phyloP scores from a whole-genome alignment of 208 protist genomes.

The Porcisia hertigi region DNA sequence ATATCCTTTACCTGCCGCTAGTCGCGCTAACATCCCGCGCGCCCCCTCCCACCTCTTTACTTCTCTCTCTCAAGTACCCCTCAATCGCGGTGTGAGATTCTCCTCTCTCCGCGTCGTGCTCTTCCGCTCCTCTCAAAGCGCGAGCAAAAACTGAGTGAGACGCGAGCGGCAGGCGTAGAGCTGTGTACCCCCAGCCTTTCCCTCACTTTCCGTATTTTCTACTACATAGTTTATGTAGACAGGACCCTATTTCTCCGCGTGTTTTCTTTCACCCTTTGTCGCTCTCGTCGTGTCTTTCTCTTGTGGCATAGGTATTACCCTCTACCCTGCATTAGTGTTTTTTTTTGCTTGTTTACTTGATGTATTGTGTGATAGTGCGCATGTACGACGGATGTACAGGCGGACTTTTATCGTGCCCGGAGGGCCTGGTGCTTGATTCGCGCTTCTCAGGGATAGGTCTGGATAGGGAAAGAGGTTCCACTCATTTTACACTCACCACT shows the following conservation, averaged over 20 bases:
- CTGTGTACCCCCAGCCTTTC: background rate
- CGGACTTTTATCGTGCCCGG: background rate
- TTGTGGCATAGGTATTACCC: constrained; percentile 4
- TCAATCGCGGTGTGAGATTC: background rate
- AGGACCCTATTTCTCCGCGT: background rate
- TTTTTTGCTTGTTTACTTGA: background rate
- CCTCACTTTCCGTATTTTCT: background rate
- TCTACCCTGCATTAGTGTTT: constrained; percentile 10
- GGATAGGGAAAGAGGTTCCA: background rate
- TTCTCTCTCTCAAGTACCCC: background rate
- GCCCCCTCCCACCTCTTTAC: too few species aligned
- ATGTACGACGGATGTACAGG: background rate
- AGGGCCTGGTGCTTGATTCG: background rate
- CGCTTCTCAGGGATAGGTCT: background rate
- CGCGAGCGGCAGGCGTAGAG: background rate
- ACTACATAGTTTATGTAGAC: constrained; percentile 24
- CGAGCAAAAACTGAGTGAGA: background rate
- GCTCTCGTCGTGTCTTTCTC: constrained; percentile 19
- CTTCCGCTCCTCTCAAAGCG: background rate
- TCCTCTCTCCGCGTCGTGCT: background rate
- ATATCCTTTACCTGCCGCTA: background rate
- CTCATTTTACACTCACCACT: background rate
- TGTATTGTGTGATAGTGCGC: background rate
- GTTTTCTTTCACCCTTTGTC: constrained; percentile 4
- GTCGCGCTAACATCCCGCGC: background rate